These are phyloP conservation scores for Lentinula lateritia DNA, from an alignment of 768 basidiomycete genomes.

Conservation along the genomic window DNA sequence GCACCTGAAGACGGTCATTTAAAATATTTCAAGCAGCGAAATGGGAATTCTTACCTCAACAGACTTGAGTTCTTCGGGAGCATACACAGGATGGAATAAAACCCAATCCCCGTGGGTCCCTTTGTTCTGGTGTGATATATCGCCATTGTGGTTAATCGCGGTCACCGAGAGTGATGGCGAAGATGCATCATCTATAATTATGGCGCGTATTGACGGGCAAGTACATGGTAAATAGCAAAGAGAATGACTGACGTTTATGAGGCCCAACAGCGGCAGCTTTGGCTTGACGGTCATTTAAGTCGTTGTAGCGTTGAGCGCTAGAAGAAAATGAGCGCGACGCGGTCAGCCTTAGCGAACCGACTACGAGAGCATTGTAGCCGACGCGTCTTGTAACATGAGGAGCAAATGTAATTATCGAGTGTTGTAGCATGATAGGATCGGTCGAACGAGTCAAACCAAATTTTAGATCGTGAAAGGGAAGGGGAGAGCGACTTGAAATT, in stretches of 20 bases:
- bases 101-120: slow-evolving; percentile 79
- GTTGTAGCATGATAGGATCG: not conserved
- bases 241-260: slow-evolving; percentile 15
- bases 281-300: slow-evolving; percentile 9
- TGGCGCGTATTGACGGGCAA: not conserved
- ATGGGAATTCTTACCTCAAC: slow-evolving; percentile 48
- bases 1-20: slow-evolving; percentile 41
- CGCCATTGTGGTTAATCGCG: not conserved
- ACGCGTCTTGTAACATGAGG: not conserved
- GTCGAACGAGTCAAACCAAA: not conserved
- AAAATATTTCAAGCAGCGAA: not conserved
- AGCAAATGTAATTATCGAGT: not conserved
- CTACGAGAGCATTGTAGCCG: not conserved
- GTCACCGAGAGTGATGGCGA: not conserved
- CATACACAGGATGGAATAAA: slow-evolving; percentile 89
- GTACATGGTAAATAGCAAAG: not conserved
- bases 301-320: slow-evolving; percentile 12
- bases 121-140: slow-evolving; percentile 17
- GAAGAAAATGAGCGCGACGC: slow-evolving; percentile 1
- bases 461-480: not conserved
- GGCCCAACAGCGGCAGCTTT: slow-evolving; percentile 14
- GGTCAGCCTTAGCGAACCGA: not conserved
- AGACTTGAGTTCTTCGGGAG: slow-evolving; percentile 61
- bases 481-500: not conserved
- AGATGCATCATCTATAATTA: not conserved